Base-by-base conservation (phyloP, 2,329 filamentous ascomycete genomes). In the Pseudogymnoascus sp. region DNA sequence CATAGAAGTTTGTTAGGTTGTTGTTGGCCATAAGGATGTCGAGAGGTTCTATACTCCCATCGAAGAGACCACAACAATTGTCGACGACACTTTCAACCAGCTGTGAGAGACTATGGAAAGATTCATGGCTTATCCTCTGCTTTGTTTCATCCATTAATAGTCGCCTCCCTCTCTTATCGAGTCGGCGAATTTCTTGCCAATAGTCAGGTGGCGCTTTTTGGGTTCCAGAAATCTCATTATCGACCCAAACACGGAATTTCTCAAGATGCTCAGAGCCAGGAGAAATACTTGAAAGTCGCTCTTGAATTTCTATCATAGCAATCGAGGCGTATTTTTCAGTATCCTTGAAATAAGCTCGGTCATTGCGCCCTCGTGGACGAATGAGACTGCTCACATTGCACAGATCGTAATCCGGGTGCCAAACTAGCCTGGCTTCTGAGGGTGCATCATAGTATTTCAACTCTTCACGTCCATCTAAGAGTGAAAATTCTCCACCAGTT, bases 161-260 rank as follows among this genome's bases (percentile, higher is more conserved):
- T 35, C 53, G 63, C 29, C 44, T 65, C 60, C 26, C 33, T 26
- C 59, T 42, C 33, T 59, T 35, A 13, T 35, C 62, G 9, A 19
- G 44, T 26, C 23, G 33, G 26, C 3, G 13, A 33, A 33, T 31
- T 42, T 11, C 59, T 15, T 19, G 23, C 23, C 26, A 37, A 66
- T 29, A n/a, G 64, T 38, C 19, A 37, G 37, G 37, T 60, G 61
- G 15, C 6, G 42, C 42, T 13, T 37, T 35, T 9, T 37, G 17
- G 21, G 63, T 35, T 26, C 50, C 38, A 23, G 59, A n/a, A 31
- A 53, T 56, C 35, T 60, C 40, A 10, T 3, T 17, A 23, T 44
- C 26, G n/a, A 67, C n/a, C 67, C 67, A 68, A 23, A 33, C 26
- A 17, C 65, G 61, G 19, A 65, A 65, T 44, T 67, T 68, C 7